phyloP scores from a whole-genome alignment of 192 early-diverging fungal genomes.

The Rhizophagus clarus region DNA sequence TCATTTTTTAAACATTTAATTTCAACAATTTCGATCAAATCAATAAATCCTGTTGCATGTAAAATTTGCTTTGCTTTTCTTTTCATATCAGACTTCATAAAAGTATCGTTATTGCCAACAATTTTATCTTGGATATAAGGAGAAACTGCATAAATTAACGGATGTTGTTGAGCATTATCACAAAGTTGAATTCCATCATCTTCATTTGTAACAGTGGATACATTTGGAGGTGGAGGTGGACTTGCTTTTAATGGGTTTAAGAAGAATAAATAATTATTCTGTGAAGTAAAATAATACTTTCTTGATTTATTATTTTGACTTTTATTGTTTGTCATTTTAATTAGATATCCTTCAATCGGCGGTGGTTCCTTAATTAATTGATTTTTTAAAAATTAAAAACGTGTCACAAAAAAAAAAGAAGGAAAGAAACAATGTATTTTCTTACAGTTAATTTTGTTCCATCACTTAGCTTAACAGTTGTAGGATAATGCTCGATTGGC shows the following conservation, averaged over 20 bases:
- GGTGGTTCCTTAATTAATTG: background rate
- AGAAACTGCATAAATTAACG: background rate
- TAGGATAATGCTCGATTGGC: slow-evolving; percentile 42
- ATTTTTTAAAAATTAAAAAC: background rate
- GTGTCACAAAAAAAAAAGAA: background rate
- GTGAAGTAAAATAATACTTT: slow-evolving; percentile 40
- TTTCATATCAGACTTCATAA: background rate
- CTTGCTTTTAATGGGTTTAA: slow-evolving; percentile 33
- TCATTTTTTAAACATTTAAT: background rate
- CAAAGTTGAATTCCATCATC: background rate
- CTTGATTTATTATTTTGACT: slow-evolving; percentile 32
- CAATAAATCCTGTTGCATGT: background rate
- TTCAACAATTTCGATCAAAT: background rate
- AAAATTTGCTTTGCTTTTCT: background rate
- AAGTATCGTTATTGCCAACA: too few relatives aligned
- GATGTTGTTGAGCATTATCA: background rate
- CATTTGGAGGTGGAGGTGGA: slow-evolving; percentile 35
- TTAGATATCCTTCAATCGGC: background rate
- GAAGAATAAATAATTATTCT: slow-evolving; percentile 42
- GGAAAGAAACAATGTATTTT: background rate
- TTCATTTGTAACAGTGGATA: background rate
- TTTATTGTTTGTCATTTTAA: slow-evolving; percentile 21
- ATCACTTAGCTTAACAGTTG: slow-evolving; percentile 9
- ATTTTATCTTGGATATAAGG: background rate
- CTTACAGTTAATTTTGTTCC: slow-evolving; percentile 18